Base-by-base conservation (phyloP, 768 basidiomycete species). In the Hortiboletus campestris region DNA sequence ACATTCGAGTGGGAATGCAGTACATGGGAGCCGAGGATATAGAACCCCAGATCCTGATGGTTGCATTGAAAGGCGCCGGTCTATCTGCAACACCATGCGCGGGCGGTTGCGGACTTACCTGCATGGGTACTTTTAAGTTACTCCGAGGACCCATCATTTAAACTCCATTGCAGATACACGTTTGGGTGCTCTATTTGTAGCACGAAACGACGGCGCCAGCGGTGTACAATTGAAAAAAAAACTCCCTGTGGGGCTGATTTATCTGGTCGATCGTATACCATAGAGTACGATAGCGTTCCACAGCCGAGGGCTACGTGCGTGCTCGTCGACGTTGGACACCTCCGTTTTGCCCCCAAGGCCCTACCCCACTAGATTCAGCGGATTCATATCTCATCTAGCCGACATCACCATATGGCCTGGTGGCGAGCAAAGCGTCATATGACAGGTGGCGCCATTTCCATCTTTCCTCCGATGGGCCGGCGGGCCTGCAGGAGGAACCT, bases 151-250 rank as follows among this genome's bases (percentile, higher is more conserved):
- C 17, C 17, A 19, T 10, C 34, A 22, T 31, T 29, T 41, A 38
- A 51, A 48, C 11, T 12, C 22, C 29, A 6, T 32, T 41, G n/a
- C 46, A 77, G 76, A 71, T 41, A 74, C 73, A 17, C 72, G 73
- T n/a, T 54, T 77, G 19, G 76, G 76, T 19, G 75, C 74, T 10
- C 55, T 78, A 19, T 77, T 78, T 49, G 74, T 78, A 34, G 74
- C 71, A 38, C 71, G 63, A 38, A 67, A 62, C 35, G 57, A 59
- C 17, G 71, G 67, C 3, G 22, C 47, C 9, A 66, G 63, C n/a
- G 66, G 57, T 14, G 61, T 78, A 6, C 74, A 76, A 54, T 57
- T 78, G 52, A n/a, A n/a, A 69, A 60, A 56, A 75, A 56, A 67
- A 78, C 8, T 76, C 76, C 0, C 46, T 78, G 34, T 76, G 76